Conservation (phyloP, 768 basidiomycete genomes). For the Auricularia cornea region DNA sequence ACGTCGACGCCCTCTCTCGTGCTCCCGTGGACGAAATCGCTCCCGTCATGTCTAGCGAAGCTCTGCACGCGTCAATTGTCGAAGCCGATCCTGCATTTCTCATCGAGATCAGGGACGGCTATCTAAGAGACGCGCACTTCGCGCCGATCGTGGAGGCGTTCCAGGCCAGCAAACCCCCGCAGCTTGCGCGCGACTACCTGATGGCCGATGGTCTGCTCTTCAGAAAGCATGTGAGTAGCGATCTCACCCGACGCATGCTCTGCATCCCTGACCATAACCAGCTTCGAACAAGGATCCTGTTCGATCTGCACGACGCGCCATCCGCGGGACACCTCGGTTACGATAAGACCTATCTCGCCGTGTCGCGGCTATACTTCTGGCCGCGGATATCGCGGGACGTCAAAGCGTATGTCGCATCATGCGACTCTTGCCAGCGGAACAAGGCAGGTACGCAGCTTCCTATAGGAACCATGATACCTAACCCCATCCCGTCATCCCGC, state of each 20-base stretch:
- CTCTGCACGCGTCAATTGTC: no score
- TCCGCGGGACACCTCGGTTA: constrained; percentile 16
- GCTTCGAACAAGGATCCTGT: background rate
- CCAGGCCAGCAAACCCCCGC: no score
- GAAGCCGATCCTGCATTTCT: no score
- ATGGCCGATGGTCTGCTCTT: background rate
- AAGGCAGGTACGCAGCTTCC: constrained; percentile 18
- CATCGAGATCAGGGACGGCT: no score
- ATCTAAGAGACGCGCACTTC: no score
- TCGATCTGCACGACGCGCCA: constrained; percentile 1
- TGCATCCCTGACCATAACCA: background rate
- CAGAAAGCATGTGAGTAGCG: background rate
- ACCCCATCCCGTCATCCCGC: background rate
- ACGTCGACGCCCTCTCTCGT: no score
- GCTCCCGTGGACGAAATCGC: no score
- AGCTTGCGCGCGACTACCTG: no score
- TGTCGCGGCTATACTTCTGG: constrained; percentile 14
- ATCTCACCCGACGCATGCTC: background rate
- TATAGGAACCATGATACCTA: background rate
- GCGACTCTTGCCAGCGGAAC: constrained; percentile 24
- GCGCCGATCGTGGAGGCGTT: no score
- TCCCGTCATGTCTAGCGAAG: no score
- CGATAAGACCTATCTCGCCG: constrained; percentile 14
- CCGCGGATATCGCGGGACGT: constrained; percentile 24
- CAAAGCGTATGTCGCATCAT: constrained; percentile 23